A percentile compares a stretch with the other conserved stretches of the same genome.
Evolutionary conservation across 345 rosid genomes (phyloP).

Genomic region (Euclidium syriacum): DNA sequence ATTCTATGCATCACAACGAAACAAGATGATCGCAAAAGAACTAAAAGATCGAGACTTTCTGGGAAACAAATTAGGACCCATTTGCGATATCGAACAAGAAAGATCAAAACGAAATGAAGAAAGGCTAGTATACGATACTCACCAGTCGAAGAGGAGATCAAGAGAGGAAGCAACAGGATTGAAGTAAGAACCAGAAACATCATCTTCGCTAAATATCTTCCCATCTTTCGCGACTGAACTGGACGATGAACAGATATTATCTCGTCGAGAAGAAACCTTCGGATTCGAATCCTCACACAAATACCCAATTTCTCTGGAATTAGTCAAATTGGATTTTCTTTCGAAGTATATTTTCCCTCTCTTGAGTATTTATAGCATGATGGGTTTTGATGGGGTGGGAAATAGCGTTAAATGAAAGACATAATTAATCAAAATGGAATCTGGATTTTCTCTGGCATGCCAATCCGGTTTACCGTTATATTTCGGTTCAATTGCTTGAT

Average conservation of each 20-base stretch:
- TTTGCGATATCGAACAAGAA: neutral
- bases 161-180: neutral
- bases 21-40: neutral
- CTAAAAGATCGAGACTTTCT: no score
- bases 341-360: no score
- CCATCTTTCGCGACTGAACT: neutral
- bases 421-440: no score
- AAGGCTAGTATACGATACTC: conserved; percentile 3
- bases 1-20: neutral
- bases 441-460: no score
- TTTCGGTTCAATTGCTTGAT: no score
- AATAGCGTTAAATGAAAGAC: no score
- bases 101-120: neutral
- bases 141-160: conserved; percentile 3
- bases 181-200: neutral
- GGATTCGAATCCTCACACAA: neutral
- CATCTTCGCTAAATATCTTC: neutral
- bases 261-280: neutral
- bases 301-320: no score
- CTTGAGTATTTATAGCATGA: no score
- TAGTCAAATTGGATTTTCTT: no score
- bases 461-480: no score
- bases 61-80: neutral
- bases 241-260: neutral
- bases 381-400: no score